Conservation (phyloP, 78 protist genomes). For the Chrysochromulina parva region DNA sequence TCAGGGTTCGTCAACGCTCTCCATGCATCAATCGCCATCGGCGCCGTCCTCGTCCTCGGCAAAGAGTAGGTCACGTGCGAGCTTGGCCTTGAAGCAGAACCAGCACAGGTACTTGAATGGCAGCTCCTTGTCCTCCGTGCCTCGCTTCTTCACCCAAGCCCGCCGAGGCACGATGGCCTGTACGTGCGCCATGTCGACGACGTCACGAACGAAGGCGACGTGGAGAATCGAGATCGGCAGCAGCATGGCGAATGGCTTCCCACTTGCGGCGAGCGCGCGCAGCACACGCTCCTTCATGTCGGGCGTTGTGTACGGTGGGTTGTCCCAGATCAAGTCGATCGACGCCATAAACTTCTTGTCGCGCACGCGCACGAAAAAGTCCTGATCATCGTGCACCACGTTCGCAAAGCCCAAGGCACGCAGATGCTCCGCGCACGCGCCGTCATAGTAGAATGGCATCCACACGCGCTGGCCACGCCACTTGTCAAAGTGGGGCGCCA, state of each 20-base stretch:
- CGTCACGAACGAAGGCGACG: background rate
- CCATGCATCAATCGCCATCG: background rate
- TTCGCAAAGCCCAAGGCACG: background rate
- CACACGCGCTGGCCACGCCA: background rate
- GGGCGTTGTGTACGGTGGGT: background rate
- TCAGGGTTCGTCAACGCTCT: too few species aligned
- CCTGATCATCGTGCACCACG: background rate
- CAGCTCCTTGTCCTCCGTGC: background rate
- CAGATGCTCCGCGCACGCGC: constrained; percentile 13
- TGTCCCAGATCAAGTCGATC: background rate
- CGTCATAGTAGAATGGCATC: constrained; percentile 27
- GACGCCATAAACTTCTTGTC: background rate
- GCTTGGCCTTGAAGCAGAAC: background rate
- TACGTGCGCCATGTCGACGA: background rate
- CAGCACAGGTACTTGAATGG: constrained; percentile 7
- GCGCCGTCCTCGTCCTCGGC: background rate
- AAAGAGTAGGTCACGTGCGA: background rate
- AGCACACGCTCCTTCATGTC: constrained; percentile 8
- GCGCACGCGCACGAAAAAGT: background rate
- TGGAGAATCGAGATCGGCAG: background rate
- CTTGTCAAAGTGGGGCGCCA: background rate
- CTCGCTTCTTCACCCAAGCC: background rate
- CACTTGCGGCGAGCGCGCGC: background rate
- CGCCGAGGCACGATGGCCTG: background rate
- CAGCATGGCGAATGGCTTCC: background rate